phyloP scores from a whole-genome alignment of 1,284 basidiomycete species.

The Takashimella tepidaria region DNA sequence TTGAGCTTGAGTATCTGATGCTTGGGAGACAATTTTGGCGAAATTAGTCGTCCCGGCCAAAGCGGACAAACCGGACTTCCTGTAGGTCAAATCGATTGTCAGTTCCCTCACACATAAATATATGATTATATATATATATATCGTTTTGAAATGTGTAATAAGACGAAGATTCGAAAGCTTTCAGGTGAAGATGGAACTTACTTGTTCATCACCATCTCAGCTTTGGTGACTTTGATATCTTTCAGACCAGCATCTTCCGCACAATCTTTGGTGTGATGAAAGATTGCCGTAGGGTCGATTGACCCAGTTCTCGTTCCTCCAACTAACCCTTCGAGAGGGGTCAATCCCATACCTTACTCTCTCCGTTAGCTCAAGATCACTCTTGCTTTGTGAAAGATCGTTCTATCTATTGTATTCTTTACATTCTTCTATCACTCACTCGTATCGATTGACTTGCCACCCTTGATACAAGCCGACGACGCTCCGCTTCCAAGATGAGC shows the following conservation, averaged over 20 bases:
- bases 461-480: conserved; percentile 59
- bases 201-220: conserved; percentile 73
- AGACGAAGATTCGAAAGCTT: no score
- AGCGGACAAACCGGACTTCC: conserved; percentile 59
- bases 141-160: no score
- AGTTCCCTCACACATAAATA: no score
- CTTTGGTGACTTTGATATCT: conserved; percentile 58
- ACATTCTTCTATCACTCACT: conserved; percentile 22
- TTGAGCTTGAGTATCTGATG: conserved; percentile 36
- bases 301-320: conserved; percentile 79
- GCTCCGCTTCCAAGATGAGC: conserved; percentile 82
- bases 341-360: conserved; percentile 41
- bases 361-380: not conserved
- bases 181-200: conserved; percentile 41
- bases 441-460: conserved; percentile 70
- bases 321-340: conserved; percentile 57
- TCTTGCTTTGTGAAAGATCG: no score
- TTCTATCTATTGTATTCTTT: not conserved
- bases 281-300: conserved; percentile 77
- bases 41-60: conserved; percentile 74
- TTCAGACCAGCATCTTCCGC: conserved; percentile 54
- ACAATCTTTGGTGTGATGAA: conserved; percentile 70
- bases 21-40: conserved; percentile 54
- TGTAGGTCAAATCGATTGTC: conserved; percentile 16
- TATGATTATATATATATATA: no score